Evolutionary conservation across 805 yeast species (phyloP).

Genomic region (Debaryomyces hansenii): DNA sequence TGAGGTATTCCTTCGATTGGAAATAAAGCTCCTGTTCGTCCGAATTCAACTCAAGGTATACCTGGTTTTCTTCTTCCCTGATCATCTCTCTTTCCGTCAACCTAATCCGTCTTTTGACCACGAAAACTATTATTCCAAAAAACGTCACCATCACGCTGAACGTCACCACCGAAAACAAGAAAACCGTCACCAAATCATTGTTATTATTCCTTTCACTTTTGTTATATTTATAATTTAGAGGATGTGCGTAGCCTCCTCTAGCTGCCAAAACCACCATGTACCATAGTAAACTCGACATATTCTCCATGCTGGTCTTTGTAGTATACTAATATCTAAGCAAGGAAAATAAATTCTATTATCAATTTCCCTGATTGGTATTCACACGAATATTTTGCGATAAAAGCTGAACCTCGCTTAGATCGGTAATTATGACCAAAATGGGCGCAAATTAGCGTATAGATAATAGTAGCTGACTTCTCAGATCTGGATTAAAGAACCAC

Average conservation of each 20-base stretch:
- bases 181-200: neutral
- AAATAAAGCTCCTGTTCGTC: conserved; percentile 70
- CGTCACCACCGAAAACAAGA: neutral
- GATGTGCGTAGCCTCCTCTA: neutral
- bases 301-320: too few relatives aligned
- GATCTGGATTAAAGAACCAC: too few relatives aligned
- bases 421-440: neutral
- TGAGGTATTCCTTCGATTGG: conserved; percentile 55
- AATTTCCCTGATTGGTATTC: neutral
- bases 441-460: too few relatives aligned
- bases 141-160: conserved; percentile 2
- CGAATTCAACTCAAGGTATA: conserved; percentile 59
- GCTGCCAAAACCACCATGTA: neutral
- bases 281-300: neutral
- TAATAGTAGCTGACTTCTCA: too few relatives aligned
- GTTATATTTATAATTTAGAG: neutral
- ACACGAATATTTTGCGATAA: neutral
- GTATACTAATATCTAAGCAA: too few relatives aligned
- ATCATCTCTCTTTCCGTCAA: conserved; percentile 54
- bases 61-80: conserved; percentile 58
- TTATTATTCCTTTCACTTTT: neutral
- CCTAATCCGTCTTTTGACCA: conserved; percentile 11
- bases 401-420: neutral
- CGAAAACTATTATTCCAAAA: conserved; percentile 1
- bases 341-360: too few relatives aligned